Conservation (phyloP, 2,329 filamentous ascomycete species). For the Gnomoniopsis sp. region DNA sequence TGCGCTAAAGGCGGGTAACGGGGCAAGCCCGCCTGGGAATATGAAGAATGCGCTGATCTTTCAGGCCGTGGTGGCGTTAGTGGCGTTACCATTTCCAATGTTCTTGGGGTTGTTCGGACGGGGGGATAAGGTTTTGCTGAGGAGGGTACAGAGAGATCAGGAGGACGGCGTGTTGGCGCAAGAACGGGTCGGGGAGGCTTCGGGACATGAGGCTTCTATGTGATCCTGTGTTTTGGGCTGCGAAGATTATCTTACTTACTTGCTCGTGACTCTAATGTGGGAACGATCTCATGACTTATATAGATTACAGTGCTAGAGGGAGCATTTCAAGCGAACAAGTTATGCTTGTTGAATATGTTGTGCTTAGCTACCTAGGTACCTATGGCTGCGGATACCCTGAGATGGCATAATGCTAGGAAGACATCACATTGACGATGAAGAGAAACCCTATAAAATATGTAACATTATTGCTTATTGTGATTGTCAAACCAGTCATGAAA, state of each 20-base stretch:
- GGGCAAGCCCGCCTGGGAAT: slow-evolving; percentile 59
- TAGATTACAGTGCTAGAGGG: no score
- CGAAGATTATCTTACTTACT: neutral
- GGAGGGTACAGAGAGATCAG: slow-evolving; percentile 44
- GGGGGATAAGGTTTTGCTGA: slow-evolving; percentile 44
- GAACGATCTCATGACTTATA: neutral
- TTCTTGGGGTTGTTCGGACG: slow-evolving; percentile 69
- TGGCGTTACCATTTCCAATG: slow-evolving; percentile 64
- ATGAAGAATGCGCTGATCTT: slow-evolving; percentile 78
- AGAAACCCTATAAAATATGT: no score
- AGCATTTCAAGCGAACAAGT: no score
- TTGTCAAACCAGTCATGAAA: no score
- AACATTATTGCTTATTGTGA: no score
- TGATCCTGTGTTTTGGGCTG: neutral
- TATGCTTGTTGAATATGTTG: no score
- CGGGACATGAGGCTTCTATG: neutral
- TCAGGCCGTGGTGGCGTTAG: slow-evolving; percentile 66
- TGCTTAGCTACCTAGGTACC: no score
- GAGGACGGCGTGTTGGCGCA: neutral
- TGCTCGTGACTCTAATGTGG: neutral
- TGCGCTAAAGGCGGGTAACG: slow-evolving; percentile 58
- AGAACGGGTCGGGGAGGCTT: neutral
- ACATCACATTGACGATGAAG: no score
- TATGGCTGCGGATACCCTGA: no score
- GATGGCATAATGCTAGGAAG: no score